Percentiles rank a stretch among this genome's conserved stretches.
Evolutionary conservation across 306 rosid genomes (phyloP).

Genomic region (Adenanthera pavonina): DNA sequence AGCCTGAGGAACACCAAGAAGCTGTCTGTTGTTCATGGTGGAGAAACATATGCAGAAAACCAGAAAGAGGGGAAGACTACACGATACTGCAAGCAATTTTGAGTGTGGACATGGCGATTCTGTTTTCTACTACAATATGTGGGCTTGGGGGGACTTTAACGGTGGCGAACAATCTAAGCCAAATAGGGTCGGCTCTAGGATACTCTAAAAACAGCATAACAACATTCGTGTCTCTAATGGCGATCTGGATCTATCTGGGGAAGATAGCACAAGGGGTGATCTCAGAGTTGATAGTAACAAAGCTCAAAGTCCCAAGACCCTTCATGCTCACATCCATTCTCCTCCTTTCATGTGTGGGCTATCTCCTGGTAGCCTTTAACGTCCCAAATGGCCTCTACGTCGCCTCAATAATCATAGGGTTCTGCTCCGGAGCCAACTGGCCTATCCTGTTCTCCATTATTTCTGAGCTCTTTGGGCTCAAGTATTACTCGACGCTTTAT

Average conservation of each 20-base stretch:
- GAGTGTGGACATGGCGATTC: slow-evolving; percentile 64
- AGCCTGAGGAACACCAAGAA: slow-evolving; percentile 7
- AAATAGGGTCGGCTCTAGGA: slow-evolving; percentile 58
- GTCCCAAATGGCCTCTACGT: slow-evolving; percentile 58
- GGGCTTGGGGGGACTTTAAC: slow-evolving; percentile 66
- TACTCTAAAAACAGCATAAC: slow-evolving; percentile 52
- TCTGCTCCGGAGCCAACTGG: slow-evolving; percentile 84
- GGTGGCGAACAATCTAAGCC: slow-evolving; percentile 65
- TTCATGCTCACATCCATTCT: slow-evolving; percentile 53
- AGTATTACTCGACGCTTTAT: slow-evolving; percentile 72
- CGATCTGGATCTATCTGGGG: slow-evolving; percentile 64
- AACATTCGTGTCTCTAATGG: slow-evolving; percentile 61
- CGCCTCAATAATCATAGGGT: slow-evolving; percentile 72
- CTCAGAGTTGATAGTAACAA: slow-evolving; percentile 47
- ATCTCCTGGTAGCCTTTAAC: slow-evolving; percentile 58
- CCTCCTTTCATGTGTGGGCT: slow-evolving; percentile 47
- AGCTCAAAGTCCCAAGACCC: slow-evolving; percentile 56
- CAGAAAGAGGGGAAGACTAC: slow-evolving; percentile 62
- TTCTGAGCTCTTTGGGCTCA: slow-evolving; percentile 84
- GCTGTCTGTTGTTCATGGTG: slow-evolving; percentile 26
- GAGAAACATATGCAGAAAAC: slow-evolving; percentile 41
- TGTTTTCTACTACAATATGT: slow-evolving; percentile 58
- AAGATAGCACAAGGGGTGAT: slow-evolving; percentile 52
- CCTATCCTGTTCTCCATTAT: slow-evolving; percentile 74
- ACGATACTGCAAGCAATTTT: slow-evolving; percentile 68